Evolutionary conservation across 129 eudicot species (phyloP), one percentile per base, ranked within the genome.

Genomic region (Arctium lappa): DNA sequence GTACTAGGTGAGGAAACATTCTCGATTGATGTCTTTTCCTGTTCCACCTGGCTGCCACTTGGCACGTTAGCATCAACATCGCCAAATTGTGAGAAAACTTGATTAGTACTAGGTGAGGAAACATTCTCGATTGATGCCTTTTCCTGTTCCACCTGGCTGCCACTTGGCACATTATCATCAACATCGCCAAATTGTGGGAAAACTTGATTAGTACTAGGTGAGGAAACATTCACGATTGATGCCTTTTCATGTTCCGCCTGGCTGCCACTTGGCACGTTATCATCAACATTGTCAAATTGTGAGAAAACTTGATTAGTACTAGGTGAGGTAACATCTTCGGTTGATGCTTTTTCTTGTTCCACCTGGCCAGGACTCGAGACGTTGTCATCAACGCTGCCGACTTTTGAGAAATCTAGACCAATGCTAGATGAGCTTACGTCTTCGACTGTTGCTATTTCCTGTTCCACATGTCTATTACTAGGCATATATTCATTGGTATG

Each of bases 231-330:
- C 5, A 5, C 29, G 29, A 60, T 60, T 6, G 68, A 60, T 5
- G 8, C 9, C 68, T 60, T 6, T 60, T 60, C 68, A 29, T 12
- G 63, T 12, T 50, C 63, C 63, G 13, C 63, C 18, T 13, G 18
- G 63, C 4, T 11, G 60, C 16, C 37, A 46, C 27, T 31, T 53
- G 80, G 50, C 65, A 46, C 22, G 56, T 65, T 22, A 29, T 79
- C 39, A 12, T 16, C 72, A 69, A 38, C 78, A 69, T 74, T 77
- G 46, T 5, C 82, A 27, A 32, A 18, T n/a, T 65, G 70, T 33
- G 48, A 65, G 32, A 69, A 73, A n/a, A 80, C 81, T 46, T 70
- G 75, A 46, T 15, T 68, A 65, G 78, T 66, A 60, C 46, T 77
- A 36, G 27, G 27, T 22, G 27, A 22, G 27, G 27, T 22, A 22